Conservation (phyloP, 1,284 basidiomycete genomes). For the Phlebopus sp. region DNA sequence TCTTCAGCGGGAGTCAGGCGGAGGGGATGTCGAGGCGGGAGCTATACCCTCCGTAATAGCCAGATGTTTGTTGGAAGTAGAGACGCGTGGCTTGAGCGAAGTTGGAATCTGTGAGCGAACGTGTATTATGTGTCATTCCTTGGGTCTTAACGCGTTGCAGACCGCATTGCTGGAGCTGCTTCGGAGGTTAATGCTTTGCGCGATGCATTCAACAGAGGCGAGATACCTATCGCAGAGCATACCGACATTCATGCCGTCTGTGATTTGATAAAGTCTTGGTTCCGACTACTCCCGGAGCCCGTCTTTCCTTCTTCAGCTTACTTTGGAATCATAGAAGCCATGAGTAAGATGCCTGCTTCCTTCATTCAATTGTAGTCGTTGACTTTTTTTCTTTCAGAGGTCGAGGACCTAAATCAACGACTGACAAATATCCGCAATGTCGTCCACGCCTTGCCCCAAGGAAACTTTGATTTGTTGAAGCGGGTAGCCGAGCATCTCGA, state of each 20-base stretch:
- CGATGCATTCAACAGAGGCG: constrained; percentile 73
- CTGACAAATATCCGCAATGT: constrained; percentile 62
- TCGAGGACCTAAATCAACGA: constrained; percentile 65
- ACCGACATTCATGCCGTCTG: constrained; percentile 80
- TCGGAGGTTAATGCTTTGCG: constrained; percentile 66
- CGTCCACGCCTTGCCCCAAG: constrained; percentile 63
- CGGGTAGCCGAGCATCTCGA: constrained; percentile 82
- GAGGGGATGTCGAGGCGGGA: constrained; percentile 48
- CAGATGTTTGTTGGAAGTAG: constrained; percentile 65
- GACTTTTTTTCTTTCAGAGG: constrained; percentile 39
- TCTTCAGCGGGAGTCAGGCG: constrained; percentile 59
- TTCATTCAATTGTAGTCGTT: constrained; percentile 1
- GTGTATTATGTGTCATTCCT: neutral
- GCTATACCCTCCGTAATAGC: constrained; percentile 64
- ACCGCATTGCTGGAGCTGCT: constrained; percentile 79
- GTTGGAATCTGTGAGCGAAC: constrained; percentile 74
- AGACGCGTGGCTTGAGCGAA: constrained; percentile 70
- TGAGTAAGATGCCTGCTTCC: constrained; percentile 43
- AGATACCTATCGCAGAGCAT: constrained; percentile 52
- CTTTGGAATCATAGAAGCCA: constrained; percentile 63
- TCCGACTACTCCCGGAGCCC: constrained; percentile 75
- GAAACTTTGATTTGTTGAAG: constrained; percentile 72
- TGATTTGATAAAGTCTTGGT: constrained; percentile 80
- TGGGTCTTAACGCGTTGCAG: constrained; percentile 33
- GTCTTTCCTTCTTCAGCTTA: constrained; percentile 72